These are phyloP conservation scores for Suillus subaureus DNA, from an alignment of 768 basidiomycete genomes.

Conservation along the genomic window DNA sequence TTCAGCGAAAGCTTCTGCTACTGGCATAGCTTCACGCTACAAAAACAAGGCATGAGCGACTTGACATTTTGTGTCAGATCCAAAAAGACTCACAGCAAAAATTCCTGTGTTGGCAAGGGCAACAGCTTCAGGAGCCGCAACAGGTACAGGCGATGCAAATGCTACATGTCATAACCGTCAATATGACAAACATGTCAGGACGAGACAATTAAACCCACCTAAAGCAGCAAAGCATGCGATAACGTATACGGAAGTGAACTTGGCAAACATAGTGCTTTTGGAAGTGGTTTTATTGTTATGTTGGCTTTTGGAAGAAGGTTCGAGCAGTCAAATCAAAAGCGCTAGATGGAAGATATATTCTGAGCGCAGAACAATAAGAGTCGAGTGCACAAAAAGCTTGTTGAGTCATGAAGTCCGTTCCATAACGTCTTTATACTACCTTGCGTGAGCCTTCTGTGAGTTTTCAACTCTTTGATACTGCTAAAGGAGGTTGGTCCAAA, in stretches of 20 bases:
- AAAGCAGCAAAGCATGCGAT: slow-evolving; percentile 28
- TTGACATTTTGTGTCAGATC: background rate
- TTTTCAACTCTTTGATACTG: slow-evolving; percentile 25
- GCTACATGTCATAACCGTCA: slow-evolving; percentile 16
- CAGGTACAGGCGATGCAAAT: slow-evolving; percentile 30
- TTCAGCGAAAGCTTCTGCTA: slow-evolving; percentile 13
- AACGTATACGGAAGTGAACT: slow-evolving; percentile 31
- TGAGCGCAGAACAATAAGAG: slow-evolving; percentile 35
- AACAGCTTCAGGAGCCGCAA: slow-evolving; percentile 15
- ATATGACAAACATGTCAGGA: background rate
- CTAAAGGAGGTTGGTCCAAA: slow-evolving; percentile 24
- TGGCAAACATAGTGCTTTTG: slow-evolving; percentile 28
- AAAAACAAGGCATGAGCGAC: background rate
- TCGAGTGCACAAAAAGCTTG: slow-evolving; percentile 18
- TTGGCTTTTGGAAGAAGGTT: slow-evolving; percentile 1
- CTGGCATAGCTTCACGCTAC: slow-evolving; percentile 17
- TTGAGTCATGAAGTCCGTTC: slow-evolving; percentile 15
- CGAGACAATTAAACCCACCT: slow-evolving; percentile 19
- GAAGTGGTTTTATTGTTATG: slow-evolving; percentile 31
- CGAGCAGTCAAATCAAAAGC: slow-evolving; percentile 1
- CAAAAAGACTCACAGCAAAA: slow-evolving; percentile 20
- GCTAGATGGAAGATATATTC: slow-evolving; percentile 9
- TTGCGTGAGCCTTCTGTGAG: background rate
- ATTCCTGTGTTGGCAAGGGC: slow-evolving; percentile 8
- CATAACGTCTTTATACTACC: slow-evolving; percentile 28